A percentile compares a stretch with the other conserved stretches of the same genome.
These are phyloP conservation scores for Pestalotiopsis sp. DNA, from an alignment of 2,329 filamentous ascomycete species.

Conservation along the genomic window DNA sequence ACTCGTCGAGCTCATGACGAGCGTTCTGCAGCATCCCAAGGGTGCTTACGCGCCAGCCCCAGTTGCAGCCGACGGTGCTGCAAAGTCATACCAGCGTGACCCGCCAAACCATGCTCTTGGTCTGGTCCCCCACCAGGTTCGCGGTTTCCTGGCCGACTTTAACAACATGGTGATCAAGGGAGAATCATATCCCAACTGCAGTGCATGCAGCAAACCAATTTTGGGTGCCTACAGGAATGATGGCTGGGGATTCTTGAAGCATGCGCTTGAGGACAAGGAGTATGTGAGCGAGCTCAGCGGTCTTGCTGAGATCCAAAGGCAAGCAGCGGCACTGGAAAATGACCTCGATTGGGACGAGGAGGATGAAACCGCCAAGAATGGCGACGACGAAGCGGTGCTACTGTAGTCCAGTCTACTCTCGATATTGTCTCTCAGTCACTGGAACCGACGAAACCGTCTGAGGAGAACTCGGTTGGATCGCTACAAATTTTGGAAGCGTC, in stretches of 20 bases:
- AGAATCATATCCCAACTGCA: slow-evolving; percentile 78
- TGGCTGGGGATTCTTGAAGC: slow-evolving; percentile 77
- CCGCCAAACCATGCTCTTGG: slow-evolving; percentile 63
- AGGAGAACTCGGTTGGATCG: slow-evolving; percentile 22
- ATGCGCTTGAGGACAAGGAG: slow-evolving; percentile 72
- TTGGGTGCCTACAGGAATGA: slow-evolving; percentile 66
- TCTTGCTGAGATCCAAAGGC: slow-evolving; percentile 33
- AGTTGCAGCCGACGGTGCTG: slow-evolving; percentile 35
- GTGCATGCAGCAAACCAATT: slow-evolving; percentile 74
- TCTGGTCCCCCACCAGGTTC: slow-evolving; percentile 77
- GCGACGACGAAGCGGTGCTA: slow-evolving; percentile 34
- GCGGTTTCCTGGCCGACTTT: slow-evolving; percentile 75
- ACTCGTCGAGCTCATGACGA: slow-evolving; percentile 86
- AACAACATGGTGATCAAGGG: slow-evolving; percentile 74
- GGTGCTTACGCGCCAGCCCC: slow-evolving; percentile 65
- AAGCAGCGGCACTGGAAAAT: slow-evolving; percentile 28
- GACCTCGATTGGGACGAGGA: slow-evolving; percentile 36
- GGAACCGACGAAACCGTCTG: slow-evolving; percentile 17
- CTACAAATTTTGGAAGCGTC: slow-evolving; percentile 28
- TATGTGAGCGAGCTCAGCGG: slow-evolving; percentile 72
- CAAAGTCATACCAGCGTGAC: slow-evolving; percentile 52
- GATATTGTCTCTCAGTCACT: background rate
- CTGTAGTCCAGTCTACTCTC: slow-evolving; percentile 26
- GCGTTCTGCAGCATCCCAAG: slow-evolving; percentile 82
- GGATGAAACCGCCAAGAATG: slow-evolving; percentile 27